Evolutionary conservation across 176 grass and related monocot genomes (phyloP), one percentile per base, ranked within the genome.

Genomic region (Triticum urartu): DNA sequence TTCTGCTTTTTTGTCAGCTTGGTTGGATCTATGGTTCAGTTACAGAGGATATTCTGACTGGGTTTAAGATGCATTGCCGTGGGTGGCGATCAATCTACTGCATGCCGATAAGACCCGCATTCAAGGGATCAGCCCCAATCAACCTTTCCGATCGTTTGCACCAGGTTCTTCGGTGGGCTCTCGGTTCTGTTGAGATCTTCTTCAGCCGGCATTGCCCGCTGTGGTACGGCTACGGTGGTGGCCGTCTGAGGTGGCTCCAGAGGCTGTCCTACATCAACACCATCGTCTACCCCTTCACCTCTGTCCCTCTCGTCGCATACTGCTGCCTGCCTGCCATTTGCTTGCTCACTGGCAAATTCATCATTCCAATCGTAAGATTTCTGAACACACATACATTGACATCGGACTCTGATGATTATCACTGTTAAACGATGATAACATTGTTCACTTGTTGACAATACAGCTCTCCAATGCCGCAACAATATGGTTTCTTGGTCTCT

Each of bases 21-120:
- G 92, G 88, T 26, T 98, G 96, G 94, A 98, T 98, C 66, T 98
- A 98, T 42, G 96, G 97, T 59, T 99, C 97, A 79, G 97, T 99
- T 56, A 99, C 97, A 72, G 97, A 99, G 75, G 94, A 97, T 79
- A 95, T 98, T 73, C 75, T 98, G 69, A 86, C 88, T 17, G 96
- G 93, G 35, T 98, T 98, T 78, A 98, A 95, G 79, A 98, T 98
- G 96, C 96, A 98, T 33, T 95, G 93, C 82, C 96, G 96, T 88
- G 96, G 96, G 21, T 98, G 96, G 96, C 81, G 93, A 54, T 98
- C 96, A 28, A 98, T 98, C 59, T 98, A 98, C 73, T 98, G 96
- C 84, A 95, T 98, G 96, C 96, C 96, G 0, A 30, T 84, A 72
- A 90, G 93, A 72, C 93, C 96, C 1, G 96, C 96, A 78, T 98